Conservation (phyloP, 441 rosid genomes). For the Arabidopsis lyrata region DNA sequence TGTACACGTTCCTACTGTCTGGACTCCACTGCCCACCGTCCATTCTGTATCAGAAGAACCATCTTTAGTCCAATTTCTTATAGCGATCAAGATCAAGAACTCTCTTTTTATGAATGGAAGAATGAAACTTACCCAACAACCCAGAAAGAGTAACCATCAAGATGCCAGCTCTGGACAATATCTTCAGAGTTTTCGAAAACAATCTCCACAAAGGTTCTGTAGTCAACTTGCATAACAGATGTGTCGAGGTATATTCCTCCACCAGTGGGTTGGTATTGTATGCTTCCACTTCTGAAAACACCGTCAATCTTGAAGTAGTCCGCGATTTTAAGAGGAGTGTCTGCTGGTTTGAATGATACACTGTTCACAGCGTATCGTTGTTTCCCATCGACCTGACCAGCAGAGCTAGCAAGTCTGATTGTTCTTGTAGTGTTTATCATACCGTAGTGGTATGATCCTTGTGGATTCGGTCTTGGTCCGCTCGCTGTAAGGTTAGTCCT, state of each 20-base stretch:
- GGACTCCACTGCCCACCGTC: constrained; percentile 92
- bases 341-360: constrained; percentile 76
- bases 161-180: constrained; percentile 84
- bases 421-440: constrained; percentile 86
- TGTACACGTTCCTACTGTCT: constrained; percentile 72
- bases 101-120: not conserved
- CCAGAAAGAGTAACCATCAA: constrained; percentile 86
- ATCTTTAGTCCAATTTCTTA: not conserved
- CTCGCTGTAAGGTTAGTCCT: constrained; percentile 97
- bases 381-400: constrained; percentile 81
- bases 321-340: constrained; percentile 91
- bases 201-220: constrained; percentile 80
- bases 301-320: constrained; percentile 85
- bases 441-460: constrained; percentile 98
- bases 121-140: constrained; percentile 82
- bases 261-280: constrained; percentile 69
- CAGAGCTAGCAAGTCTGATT: constrained; percentile 71
- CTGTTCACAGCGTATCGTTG: constrained; percentile 91
- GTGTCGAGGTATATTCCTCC: constrained; percentile 86
- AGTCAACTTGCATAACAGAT: constrained; percentile 72
- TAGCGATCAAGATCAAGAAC: not conserved
- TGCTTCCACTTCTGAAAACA: constrained; percentile 74
- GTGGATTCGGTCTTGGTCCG: constrained; percentile 99
- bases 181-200: constrained; percentile 77
- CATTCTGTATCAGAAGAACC: constrained; percentile 61